Evolutionary conservation across 108 stramenopile species (phyloP).

Genomic region (Nannochloropsis oceanica): DNA sequence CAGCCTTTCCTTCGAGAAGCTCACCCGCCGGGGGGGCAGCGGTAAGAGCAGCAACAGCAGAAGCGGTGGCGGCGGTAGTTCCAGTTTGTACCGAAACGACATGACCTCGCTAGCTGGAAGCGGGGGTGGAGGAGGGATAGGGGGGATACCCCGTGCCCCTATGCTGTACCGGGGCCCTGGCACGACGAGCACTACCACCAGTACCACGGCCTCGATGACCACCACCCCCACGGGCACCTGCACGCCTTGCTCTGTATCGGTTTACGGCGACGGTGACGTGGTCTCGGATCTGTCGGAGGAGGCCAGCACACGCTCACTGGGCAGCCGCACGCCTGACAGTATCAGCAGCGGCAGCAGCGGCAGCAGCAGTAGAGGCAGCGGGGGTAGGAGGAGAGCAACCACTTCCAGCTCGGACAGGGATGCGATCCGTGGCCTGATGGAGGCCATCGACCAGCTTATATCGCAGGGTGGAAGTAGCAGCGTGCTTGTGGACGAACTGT

Average conservation of each 20-base stretch:
- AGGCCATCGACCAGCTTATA: neutral
- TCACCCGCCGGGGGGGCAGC: neutral
- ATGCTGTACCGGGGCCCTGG: neutral
- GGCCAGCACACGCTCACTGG: neutral
- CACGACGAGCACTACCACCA: neutral
- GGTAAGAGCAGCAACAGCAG: neutral
- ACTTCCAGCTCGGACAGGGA: neutral
- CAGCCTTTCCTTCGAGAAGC: neutral
- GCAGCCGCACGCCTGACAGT: neutral
- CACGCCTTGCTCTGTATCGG: neutral
- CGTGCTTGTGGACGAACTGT: neutral
- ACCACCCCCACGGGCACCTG: neutral
- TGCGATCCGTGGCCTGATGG: neutral
- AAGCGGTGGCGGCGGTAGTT: neutral
- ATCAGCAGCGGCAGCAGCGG: neutral
- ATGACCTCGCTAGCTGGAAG: neutral
- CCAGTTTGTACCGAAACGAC: neutral
- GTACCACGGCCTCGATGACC: neutral
- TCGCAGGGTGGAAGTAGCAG: neutral
- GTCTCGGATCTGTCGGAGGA: neutral
- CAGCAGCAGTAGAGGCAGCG: neutral
- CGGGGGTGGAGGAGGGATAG: neutral
- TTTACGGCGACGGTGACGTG: neutral
- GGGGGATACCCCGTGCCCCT: neutral
- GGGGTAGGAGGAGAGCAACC: neutral